Evolutionary conservation across 192 early-diverging fungal genomes (phyloP).

Genomic region (Funneliformis geosporum): DNA sequence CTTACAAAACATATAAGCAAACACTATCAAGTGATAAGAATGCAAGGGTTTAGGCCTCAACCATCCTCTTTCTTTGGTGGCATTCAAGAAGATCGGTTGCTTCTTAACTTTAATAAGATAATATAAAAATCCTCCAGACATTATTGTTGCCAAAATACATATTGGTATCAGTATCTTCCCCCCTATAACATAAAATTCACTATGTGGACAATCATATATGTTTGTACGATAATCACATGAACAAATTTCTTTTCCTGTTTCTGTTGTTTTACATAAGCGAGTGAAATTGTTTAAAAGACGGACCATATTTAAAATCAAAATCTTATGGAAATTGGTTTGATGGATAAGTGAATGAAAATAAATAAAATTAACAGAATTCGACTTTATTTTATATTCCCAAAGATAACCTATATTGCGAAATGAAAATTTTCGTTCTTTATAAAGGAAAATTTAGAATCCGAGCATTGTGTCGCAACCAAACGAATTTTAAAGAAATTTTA

Average conservation of each 20-base stretch:
- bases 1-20: not conserved
- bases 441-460: too few relatives aligned
- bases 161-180: not conserved
- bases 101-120: not conserved
- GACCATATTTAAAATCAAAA: not conserved
- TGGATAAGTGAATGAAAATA: not conserved
- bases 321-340: too few relatives aligned
- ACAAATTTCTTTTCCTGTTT: not conserved
- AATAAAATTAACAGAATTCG: too few relatives aligned
- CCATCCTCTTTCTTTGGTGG: not conserved
- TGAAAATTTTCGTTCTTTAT: too few relatives aligned
- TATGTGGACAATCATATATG: not conserved
- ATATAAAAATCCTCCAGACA: not conserved
- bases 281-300: not conserved
- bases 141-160: not conserved
- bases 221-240: not conserved
- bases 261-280: not conserved
- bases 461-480: too few relatives aligned
- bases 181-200: not conserved
- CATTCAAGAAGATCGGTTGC: not conserved
- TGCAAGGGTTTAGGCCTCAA: not conserved
- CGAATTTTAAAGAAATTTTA: too few relatives aligned
- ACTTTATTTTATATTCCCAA: too few relatives aligned
- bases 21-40: not conserved
- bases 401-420: too few relatives aligned